phyloP scores from a whole-genome alignment of 176 grass and related monocot genomes.

The Musa troglodytarum region DNA sequence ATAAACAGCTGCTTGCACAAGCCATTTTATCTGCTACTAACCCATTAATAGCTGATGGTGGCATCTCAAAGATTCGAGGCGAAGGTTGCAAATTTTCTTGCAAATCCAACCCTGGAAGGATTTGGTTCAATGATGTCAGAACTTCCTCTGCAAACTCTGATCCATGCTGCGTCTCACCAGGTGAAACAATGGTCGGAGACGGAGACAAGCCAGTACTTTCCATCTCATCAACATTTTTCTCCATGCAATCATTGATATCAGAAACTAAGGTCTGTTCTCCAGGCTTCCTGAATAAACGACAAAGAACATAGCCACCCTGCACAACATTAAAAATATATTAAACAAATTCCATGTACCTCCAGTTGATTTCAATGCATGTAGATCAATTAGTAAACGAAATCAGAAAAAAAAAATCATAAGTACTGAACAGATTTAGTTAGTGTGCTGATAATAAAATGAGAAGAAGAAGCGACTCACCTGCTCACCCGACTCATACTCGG shows the following conservation, averaged over 20 bases:
- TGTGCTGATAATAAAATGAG: not conserved
- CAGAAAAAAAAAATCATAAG: too few species aligned
- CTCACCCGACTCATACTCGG: not conserved
- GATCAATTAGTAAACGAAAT: too few species aligned
- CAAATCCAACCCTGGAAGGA: not conserved
- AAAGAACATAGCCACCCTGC: constrained; percentile 19
- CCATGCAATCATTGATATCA: not conserved
- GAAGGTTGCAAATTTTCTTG: constrained; percentile 1
- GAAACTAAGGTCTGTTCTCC: not conserved
- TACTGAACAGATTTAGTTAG: too few species aligned
- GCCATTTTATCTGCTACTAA: not conserved
- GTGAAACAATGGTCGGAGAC: constrained; percentile 1
- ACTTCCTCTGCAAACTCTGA: not conserved
- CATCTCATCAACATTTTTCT: not conserved
- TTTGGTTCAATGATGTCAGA: not conserved
- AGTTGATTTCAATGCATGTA: too few species aligned
- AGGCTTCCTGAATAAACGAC: constrained; percentile 13
- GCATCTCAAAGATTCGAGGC: not conserved
- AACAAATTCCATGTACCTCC: too few species aligned
- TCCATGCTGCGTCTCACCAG: not conserved
- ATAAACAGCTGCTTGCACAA: not conserved
- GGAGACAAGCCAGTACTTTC: not conserved
- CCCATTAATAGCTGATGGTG: not conserved
- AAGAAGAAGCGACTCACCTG: not conserved
- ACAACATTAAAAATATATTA: not conserved